Percentiles rank a stretch among this genome's conserved stretches.
These are phyloP conservation scores for Ceratobasidium sp. DNA, from an alignment of 1,284 basidiomycete species.

Conservation along the genomic window DNA sequence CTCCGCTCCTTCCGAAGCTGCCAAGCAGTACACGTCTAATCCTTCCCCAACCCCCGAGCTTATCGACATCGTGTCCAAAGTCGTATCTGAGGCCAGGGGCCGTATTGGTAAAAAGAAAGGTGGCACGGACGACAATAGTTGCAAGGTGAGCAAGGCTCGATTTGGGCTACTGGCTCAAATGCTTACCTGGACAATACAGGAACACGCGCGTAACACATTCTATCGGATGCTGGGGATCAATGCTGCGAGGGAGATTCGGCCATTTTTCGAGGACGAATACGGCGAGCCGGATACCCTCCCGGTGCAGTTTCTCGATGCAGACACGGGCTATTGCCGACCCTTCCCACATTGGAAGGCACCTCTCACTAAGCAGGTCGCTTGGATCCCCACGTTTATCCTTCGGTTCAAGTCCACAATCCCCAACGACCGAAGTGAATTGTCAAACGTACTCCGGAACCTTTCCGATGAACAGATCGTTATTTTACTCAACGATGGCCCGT, in stretches of 20 bases:
- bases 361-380: conserved; percentile 10
- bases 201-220: not conserved
- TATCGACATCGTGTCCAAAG: not conserved
- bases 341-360: conserved; percentile 8
- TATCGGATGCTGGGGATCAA: conserved; percentile 3
- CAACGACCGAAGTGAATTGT: conserved; percentile 16
- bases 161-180: not conserved
- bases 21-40: not conserved
- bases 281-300: conserved; percentile 23
- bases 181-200: not conserved
- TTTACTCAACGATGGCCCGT: conserved; percentile 14
- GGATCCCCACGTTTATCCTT: not conserved
- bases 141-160: not conserved
- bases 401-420: conserved; percentile 11
- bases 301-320: not conserved
- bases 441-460: not conserved
- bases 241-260: not conserved
- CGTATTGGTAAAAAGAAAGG: conserved; percentile 8
- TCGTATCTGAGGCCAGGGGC: not conserved
- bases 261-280: conserved; percentile 14
- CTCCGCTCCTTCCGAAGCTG: not conserved
- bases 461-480: conserved; percentile 5
- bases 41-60: conserved; percentile 10
- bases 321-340: conserved; percentile 1
- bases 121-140: not conserved